phyloP scores from a whole-genome alignment of 2,329 filamentous ascomycete species.

The Fusarium devonianum region DNA sequence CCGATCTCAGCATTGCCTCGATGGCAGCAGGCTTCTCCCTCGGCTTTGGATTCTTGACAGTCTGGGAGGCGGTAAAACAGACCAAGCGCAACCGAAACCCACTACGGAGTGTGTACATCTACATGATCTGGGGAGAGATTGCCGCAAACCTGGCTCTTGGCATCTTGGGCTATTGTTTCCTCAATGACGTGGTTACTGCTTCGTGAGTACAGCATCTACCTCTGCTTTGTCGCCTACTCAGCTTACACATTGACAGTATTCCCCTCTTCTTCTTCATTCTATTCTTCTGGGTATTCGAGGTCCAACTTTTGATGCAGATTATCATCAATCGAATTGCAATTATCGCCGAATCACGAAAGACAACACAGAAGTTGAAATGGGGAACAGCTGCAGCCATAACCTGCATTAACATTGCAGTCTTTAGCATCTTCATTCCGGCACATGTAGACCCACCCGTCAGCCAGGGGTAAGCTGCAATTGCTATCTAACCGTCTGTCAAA shows the following conservation, averaged over 20 bases:
- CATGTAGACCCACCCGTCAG: conserved; percentile 50
- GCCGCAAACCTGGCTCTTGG: conserved; percentile 49
- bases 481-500: not conserved
- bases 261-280: conserved; percentile 48
- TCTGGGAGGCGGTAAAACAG: conserved; percentile 52
- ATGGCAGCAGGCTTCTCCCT: conserved; percentile 47
- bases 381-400: conserved; percentile 54
- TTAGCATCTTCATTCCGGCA: conserved; percentile 61
- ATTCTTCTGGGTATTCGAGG: conserved; percentile 53
- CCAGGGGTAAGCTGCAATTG: conserved; percentile 39
- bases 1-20: conserved; percentile 43
- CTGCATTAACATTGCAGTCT: conserved; percentile 60
- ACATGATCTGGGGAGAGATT: conserved; percentile 57
- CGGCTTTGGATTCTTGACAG: conserved; percentile 52
- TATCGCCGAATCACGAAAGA: conserved; percentile 51
- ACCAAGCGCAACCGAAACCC: conserved; percentile 48
- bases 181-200: conserved; percentile 46
- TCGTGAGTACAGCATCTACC: conserved; percentile 33
- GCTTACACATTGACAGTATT: no score
- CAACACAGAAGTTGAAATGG: conserved; percentile 55
- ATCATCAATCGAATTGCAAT: conserved; percentile 62
- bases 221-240: no score
- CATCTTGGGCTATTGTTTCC: conserved; percentile 50
- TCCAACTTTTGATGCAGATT: conserved; percentile 62
- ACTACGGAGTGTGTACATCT: conserved; percentile 49